These are phyloP conservation scores for Talaromyces wortmannii DNA, from an alignment of 495 filamentous ascomycete species.

Conservation along the genomic window DNA sequence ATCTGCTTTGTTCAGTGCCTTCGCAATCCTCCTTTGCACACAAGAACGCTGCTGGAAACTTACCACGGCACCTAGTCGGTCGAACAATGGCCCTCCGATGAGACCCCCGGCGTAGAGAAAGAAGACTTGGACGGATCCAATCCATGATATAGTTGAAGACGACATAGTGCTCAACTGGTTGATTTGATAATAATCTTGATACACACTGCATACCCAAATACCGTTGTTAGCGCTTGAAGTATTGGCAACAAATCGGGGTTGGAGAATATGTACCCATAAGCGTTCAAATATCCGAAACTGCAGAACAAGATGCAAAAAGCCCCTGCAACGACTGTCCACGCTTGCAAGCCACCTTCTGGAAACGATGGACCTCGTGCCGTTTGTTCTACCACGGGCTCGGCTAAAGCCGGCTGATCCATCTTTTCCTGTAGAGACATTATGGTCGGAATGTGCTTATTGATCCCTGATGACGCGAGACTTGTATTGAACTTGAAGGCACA, in stretches of 20 bases:
- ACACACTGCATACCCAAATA: not conserved
- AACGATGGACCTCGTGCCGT: constrained; percentile 13
- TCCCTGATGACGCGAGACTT: too few species aligned
- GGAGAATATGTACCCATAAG: constrained; percentile 49
- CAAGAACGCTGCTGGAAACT: not conserved
- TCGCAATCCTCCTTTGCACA: too few species aligned
- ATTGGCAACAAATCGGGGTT: constrained; percentile 27
- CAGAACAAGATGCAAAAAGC: constrained; percentile 48
- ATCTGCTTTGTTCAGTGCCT: too few species aligned
- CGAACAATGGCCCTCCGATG: constrained; percentile 29
- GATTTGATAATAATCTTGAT: constrained; percentile 4
- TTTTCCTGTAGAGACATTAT: too few species aligned
- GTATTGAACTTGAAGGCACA: too few species aligned
- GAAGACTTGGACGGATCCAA: constrained; percentile 42
- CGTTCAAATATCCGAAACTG: constrained; percentile 28
- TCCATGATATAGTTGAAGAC: constrained; percentile 45
- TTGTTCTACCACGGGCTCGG: too few species aligned
- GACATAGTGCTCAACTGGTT: constrained; percentile 7
- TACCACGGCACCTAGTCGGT: constrained; percentile 6
- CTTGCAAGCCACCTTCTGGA: constrained; percentile 44
- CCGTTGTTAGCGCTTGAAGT: constrained; percentile 12
- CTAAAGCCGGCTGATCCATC: too few species aligned
- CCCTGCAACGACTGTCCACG: constrained; percentile 51
- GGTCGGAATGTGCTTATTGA: too few species aligned
- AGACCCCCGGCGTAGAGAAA: constrained; percentile 33